Conservation (phyloP, 2,329 filamentous ascomycete genomes). For the Raffaelea arxii region DNA sequence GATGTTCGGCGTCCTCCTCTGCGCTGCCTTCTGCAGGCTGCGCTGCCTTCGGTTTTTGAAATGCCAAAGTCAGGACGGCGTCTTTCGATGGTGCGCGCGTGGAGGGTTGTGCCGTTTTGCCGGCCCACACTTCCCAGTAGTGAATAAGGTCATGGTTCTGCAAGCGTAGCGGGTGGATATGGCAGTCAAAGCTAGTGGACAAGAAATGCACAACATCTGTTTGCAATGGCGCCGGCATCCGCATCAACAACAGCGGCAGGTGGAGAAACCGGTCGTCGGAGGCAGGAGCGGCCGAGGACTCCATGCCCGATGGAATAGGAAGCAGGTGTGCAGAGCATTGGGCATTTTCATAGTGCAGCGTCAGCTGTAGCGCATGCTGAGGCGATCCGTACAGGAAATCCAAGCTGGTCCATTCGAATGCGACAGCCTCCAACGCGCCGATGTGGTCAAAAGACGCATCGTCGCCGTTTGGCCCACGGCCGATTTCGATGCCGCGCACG, state of each 20-base stretch:
- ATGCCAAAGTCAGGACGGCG: conserved; percentile 40
- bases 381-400: conserved; percentile 16
- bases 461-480: conserved; percentile 26
- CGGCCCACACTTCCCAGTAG: conserved; percentile 43
- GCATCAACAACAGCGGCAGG: conserved; percentile 42
- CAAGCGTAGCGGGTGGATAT: conserved; percentile 38
- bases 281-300: conserved; percentile 5
- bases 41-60: conserved; percentile 28
- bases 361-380: conserved; percentile 29
- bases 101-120: conserved; percentile 23
- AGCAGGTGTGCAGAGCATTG: conserved; percentile 41
- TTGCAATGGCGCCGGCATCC: conserved; percentile 46
- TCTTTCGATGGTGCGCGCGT: conserved; percentile 31
- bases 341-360: conserved; percentile 43
- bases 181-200: conserved; percentile 44
- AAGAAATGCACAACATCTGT: conserved; percentile 40
- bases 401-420: conserved; percentile 34
- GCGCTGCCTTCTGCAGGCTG: background rate
- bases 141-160: conserved; percentile 39
- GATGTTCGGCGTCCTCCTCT: background rate
- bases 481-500: conserved; percentile 49
- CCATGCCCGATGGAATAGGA: conserved; percentile 19
- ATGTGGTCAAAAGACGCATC: conserved; percentile 24
- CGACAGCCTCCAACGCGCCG: conserved; percentile 35
- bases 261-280: conserved; percentile 27